These are phyloP conservation scores for Stevia rebaudiana DNA, from an alignment of 140 eudicot genomes.

Conservation along the genomic window DNA sequence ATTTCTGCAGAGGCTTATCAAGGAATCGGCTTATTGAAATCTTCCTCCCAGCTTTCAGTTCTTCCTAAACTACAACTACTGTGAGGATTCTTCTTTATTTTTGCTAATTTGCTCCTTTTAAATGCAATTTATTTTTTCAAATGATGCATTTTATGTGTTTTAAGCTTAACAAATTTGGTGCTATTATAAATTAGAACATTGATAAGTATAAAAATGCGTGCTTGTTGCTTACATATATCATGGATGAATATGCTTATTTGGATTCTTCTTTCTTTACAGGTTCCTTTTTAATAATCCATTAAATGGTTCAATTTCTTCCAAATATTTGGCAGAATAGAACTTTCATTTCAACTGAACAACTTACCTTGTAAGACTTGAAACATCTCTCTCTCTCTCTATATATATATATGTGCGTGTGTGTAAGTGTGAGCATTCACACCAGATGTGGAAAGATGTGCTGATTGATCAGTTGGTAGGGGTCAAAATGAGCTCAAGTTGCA, in stretches of 20 bases:
- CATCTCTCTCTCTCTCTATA: background rate
- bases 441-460: background rate
- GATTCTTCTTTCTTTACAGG: constrained; percentile 38
- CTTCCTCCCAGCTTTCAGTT: constrained; percentile 68
- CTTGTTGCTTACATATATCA: background rate
- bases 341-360: constrained; percentile 44
- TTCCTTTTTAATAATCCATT: constrained; percentile 61
- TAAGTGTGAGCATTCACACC: background rate
- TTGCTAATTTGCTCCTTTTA: background rate
- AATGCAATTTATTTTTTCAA: constrained; percentile 1
- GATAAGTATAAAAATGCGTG: background rate
- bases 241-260: constrained; percentile 13
- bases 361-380: constrained; percentile 52
- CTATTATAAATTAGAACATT: background rate
- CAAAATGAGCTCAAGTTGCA: background rate
- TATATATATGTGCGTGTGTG: no score
- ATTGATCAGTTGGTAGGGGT: background rate
- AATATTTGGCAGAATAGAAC: constrained; percentile 72
- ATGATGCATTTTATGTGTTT: constrained; percentile 7
- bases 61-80: constrained; percentile 69
- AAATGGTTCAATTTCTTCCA: constrained; percentile 66
- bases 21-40: constrained; percentile 63
- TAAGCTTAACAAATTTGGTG: background rate
- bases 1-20: constrained; percentile 62
- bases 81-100: constrained; percentile 52